A percentile compares a stretch with the other conserved stretches of the same genome.
phyloP scores from a whole-genome alignment of 163 green algal species.

The Chlamydomonas reinhardtii region DNA sequence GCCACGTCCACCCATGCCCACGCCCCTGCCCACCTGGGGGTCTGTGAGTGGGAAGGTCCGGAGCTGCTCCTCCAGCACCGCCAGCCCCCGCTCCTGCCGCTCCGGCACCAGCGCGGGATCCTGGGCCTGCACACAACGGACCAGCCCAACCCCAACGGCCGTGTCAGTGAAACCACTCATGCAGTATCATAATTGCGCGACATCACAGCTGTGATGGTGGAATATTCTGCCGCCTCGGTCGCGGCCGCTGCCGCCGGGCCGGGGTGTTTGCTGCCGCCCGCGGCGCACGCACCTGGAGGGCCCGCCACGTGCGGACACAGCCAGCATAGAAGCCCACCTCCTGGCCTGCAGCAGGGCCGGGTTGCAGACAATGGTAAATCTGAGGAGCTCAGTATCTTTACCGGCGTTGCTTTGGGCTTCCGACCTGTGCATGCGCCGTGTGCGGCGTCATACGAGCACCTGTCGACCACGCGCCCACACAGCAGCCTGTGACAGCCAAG shows the following conservation, averaged over 20 bases:
- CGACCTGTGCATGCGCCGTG: too few relatives aligned
- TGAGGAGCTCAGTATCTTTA: too few relatives aligned
- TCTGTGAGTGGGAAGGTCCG: constrained; percentile 56
- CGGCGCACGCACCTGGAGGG: constrained; percentile 21
- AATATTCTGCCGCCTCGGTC: too few relatives aligned
- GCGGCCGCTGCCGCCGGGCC: too few relatives aligned
- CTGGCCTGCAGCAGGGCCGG: constrained; percentile 44
- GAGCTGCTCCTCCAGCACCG: constrained; percentile 60
- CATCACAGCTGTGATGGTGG: too few relatives aligned
- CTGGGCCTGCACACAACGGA: neutral
- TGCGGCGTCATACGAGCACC: too few relatives aligned
- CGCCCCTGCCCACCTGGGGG: constrained; percentile 57
- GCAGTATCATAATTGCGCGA: too few relatives aligned
- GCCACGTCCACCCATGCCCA: too few relatives aligned
- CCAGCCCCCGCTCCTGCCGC: constrained; percentile 54
- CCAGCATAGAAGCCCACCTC: constrained; percentile 70
- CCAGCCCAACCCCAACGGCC: too few relatives aligned
- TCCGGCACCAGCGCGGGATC: constrained; percentile 34
- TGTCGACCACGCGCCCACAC: neutral
- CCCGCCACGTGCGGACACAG: constrained; percentile 58
- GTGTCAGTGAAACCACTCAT: too few relatives aligned
- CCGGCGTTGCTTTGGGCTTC: too few relatives aligned
- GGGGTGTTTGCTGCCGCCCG: too few relatives aligned
- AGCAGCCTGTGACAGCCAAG: neutral
- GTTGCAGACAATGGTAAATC: neutral